A percentile compares a stretch with the other conserved stretches of the same genome.
These are phyloP conservation scores for Eimeria mitis DNA, from an alignment of 169 alveolate genomes.

Conservation along the genomic window DNA sequence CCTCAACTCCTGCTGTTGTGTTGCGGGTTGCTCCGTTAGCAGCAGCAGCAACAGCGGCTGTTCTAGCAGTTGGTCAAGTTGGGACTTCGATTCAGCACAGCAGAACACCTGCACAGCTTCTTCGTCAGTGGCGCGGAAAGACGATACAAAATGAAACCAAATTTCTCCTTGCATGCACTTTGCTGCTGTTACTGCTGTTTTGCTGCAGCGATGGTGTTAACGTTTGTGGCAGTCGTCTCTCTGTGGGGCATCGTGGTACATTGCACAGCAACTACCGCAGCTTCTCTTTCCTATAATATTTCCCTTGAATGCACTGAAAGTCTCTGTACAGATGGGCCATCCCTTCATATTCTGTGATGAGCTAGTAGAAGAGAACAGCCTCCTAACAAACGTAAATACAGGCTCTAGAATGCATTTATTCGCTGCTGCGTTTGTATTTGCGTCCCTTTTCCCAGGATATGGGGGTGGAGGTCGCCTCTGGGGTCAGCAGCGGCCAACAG, in stretches of 20 bases:
- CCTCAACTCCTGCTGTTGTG: neutral
- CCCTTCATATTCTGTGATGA: neutral
- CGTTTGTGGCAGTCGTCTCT: slow-evolving; percentile 55
- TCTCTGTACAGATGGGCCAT: neutral
- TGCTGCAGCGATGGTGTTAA: slow-evolving; percentile 68
- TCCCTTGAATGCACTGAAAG: neutral
- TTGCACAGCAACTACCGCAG: neutral
- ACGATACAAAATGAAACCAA: neutral
- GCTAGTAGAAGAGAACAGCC: neutral
- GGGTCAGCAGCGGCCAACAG: slow-evolving; percentile 6
- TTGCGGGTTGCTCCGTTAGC: neutral
- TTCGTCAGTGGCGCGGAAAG: neutral
- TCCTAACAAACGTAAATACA: neutral
- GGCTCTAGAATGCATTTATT: neutral
- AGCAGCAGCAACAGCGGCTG: neutral
- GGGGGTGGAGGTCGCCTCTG: slow-evolving; percentile 43
- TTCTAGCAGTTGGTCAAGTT: neutral
- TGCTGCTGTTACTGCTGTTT: neutral
- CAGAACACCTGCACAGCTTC: neutral
- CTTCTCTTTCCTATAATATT: neutral
- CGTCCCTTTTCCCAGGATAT: neutral
- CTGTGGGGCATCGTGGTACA: slow-evolving; percentile 74
- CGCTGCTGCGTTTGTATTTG: neutral
- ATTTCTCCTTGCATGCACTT: neutral
- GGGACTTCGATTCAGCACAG: neutral